These are phyloP conservation scores for Cutaneotrichosporon sp. DNA, from an alignment of 1,284 basidiomycete species.

Conservation along the genomic window DNA sequence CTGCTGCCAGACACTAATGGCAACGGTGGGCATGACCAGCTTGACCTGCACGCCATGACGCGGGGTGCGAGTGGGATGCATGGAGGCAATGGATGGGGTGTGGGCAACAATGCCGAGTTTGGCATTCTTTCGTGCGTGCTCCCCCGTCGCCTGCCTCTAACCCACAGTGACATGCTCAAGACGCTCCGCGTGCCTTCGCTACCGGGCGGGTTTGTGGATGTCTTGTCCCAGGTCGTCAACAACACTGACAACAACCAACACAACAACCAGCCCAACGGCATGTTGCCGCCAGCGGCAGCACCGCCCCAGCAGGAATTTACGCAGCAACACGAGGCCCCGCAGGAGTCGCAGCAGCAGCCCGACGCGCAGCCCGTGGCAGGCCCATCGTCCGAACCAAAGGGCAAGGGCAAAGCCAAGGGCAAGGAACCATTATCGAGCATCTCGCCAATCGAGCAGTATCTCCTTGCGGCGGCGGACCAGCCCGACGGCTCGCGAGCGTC, in stretches of 20 bases:
- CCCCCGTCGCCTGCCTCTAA: not conserved
- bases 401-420: constrained; percentile 16
- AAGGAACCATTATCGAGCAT: constrained; percentile 20
- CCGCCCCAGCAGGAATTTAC: not conserved
- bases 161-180: constrained; percentile 42
- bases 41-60: constrained; percentile 5
- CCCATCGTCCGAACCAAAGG: not conserved
- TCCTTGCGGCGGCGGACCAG: constrained; percentile 92
- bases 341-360: constrained; percentile 4
- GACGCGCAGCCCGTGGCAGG: not conserved
- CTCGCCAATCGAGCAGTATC: constrained; percentile 55
- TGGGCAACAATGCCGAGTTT: constrained; percentile 17
- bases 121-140: constrained; percentile 16
- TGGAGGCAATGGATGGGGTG: constrained; percentile 8
- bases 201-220: constrained; percentile 43
- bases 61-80: not conserved
- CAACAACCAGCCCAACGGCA: not conserved
- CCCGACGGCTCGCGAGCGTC: constrained; percentile 85
- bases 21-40: not conserved
- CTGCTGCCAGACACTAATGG: constrained; percentile 32
- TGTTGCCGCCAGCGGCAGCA: not conserved
- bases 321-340: not conserved
- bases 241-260: not conserved
- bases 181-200: constrained; percentile 42
- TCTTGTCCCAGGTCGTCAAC: constrained; percentile 27